A percentile compares a stretch with the other conserved stretches of the same genome.
phyloP scores from a whole-genome alignment of 2,329 filamentous ascomycete species.

The Escovopsis sp. region DNA sequence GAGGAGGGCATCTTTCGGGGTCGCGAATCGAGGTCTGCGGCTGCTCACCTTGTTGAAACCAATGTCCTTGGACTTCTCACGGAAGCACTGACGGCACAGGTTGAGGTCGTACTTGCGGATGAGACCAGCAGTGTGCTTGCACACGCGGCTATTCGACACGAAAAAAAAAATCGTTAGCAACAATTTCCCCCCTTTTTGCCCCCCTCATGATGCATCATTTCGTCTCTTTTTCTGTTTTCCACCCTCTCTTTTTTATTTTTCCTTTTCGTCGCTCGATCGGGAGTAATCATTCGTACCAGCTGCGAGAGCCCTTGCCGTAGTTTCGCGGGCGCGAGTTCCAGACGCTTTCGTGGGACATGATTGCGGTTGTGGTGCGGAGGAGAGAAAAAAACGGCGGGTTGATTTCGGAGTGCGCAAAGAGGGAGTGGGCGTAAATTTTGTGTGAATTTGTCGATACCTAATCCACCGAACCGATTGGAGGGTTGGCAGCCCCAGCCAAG shows the following conservation, averaged over 20 bases:
- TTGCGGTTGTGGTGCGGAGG: slow-evolving; percentile 22
- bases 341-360: slow-evolving; percentile 75
- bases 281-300: slow-evolving; percentile 53
- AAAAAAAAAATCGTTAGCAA: slow-evolving; percentile 16
- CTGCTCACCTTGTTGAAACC: slow-evolving; percentile 54
- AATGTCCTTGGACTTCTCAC: slow-evolving; percentile 59
- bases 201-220: too few species aligned
- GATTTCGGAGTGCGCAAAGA: slow-evolving; percentile 17
- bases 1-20: too few species aligned
- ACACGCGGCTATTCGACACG: slow-evolving; percentile 37
- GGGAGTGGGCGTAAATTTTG: slow-evolving; percentile 23
- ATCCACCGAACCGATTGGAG: slow-evolving; percentile 17
- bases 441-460: slow-evolving; percentile 20
- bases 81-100: slow-evolving; percentile 69
- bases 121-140: slow-evolving; percentile 94
- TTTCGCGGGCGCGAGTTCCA: slow-evolving; percentile 97
- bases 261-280: background rate
- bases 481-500: slow-evolving; percentile 23
- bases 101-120: slow-evolving; percentile 99
- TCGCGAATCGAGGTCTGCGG: background rate
- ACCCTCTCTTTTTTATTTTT: background rate
- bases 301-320: slow-evolving; percentile 92
- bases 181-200: slow-evolving; percentile 2
- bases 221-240: background rate
- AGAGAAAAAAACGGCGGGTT: slow-evolving; percentile 10